Percentiles rank a stretch among this genome's conserved stretches.
These are phyloP conservation scores for Dryadomyces quercivorus DNA, from an alignment of 2,329 filamentous ascomycete species.

Conservation along the genomic window DNA sequence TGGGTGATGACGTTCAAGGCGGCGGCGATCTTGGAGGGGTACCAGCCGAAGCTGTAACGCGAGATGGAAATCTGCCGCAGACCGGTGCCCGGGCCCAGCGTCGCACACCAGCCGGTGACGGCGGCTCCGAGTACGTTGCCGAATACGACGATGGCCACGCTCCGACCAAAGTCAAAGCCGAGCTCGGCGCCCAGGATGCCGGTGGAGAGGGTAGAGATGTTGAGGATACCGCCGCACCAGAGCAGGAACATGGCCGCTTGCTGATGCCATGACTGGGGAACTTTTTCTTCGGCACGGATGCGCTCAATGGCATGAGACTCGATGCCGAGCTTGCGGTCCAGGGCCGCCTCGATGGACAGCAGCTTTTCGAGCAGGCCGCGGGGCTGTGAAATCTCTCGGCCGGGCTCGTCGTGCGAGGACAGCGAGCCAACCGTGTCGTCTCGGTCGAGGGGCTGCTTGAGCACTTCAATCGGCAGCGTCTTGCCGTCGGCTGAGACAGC, in stretches of 20 bases:
- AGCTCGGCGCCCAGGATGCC: constrained; percentile 38
- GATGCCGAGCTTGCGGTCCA: constrained; percentile 34
- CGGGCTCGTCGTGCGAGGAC: not conserved
- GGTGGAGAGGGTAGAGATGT: constrained; percentile 36
- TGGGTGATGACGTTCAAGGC: constrained; percentile 36
- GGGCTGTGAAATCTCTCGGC: not conserved
- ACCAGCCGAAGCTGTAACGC: constrained; percentile 37
- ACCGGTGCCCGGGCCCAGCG: constrained; percentile 34
- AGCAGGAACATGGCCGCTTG: constrained; percentile 36
- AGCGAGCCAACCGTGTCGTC: not conserved
- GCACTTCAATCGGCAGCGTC: not conserved
- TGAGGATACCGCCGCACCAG: constrained; percentile 39
- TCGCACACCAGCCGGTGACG: constrained; percentile 34
- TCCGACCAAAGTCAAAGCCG: constrained; percentile 30
- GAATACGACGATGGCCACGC: constrained; percentile 32
- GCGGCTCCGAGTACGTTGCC: constrained; percentile 30
- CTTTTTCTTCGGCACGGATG: constrained; percentile 29
- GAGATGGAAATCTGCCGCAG: constrained; percentile 37
- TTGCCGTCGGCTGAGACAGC: not conserved
- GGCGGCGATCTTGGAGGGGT: constrained; percentile 36
- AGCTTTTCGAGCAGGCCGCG: constrained; percentile 19
- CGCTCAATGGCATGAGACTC: constrained; percentile 34
- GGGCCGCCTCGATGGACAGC: constrained; percentile 26
- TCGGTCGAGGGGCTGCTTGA: not conserved
- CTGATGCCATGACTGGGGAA: constrained; percentile 25